Evolutionary conservation across 1,284 basidiomycete genomes (phyloP).

Genomic region (Moesziomyces antarcticus): DNA sequence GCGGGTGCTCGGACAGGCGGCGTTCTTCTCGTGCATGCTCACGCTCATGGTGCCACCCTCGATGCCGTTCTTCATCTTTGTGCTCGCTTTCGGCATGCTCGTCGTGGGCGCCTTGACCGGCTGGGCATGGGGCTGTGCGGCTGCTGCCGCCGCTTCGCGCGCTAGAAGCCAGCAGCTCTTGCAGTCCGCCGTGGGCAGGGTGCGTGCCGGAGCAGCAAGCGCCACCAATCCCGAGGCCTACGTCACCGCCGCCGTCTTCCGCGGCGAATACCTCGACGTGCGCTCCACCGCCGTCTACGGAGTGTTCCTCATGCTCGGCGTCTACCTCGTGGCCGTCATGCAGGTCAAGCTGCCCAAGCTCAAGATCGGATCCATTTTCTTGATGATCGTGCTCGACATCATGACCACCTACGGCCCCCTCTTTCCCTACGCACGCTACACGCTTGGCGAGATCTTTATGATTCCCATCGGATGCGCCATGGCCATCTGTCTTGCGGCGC

Average conservation of each 20-base stretch:
- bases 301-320: constrained; percentile 77
- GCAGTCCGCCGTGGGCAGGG: constrained; percentile 71
- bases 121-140: constrained; percentile 80
- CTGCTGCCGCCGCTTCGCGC: constrained; percentile 76
- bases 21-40: constrained; percentile 61
- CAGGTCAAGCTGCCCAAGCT: constrained; percentile 76
- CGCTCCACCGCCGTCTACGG: constrained; percentile 74
- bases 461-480: constrained; percentile 45
- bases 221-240: constrained; percentile 61
- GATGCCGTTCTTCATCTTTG: constrained; percentile 59
- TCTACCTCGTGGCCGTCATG: constrained; percentile 74
- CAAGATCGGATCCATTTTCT: constrained; percentile 71
- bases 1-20: constrained; percentile 58
- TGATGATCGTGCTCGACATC: constrained; percentile 55
- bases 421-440: constrained; percentile 77
- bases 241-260: constrained; percentile 71
- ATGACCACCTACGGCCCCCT: constrained; percentile 71
- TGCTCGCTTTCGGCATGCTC: constrained; percentile 71
- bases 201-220: constrained; percentile 62
- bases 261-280: constrained; percentile 77
- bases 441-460: constrained; percentile 69
- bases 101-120: constrained; percentile 76
- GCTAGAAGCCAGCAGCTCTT: constrained; percentile 74
- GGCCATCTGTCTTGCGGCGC: constrained; percentile 55
- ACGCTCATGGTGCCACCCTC: constrained; percentile 62